Conservation (phyloP, 257 asterid species). For the Apocynum venetum region DNA sequence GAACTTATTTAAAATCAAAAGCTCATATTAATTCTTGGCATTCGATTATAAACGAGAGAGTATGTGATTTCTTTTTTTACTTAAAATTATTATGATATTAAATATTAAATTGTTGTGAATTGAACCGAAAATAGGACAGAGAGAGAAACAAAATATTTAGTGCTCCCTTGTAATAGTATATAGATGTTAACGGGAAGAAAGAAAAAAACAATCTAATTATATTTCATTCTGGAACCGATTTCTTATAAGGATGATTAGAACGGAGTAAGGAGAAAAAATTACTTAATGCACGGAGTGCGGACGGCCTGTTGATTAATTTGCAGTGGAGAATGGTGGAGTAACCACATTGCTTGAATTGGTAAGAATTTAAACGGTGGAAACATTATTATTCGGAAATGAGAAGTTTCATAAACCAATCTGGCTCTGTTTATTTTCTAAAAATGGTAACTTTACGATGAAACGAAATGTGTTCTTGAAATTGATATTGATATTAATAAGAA, state of each 20-base stretch:
- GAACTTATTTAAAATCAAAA: no score
- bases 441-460: not conserved
- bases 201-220: no score
- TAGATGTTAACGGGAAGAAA: no score
- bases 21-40: no score
- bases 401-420: not conserved
- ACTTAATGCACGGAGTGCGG: not conserved
- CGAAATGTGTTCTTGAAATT: slow-evolving; percentile 1
- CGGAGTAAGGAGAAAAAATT: not conserved
- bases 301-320: not conserved
- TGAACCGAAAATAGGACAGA: no score
- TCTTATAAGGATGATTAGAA: not conserved
- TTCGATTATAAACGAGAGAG: no score
- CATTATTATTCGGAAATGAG: not conserved
- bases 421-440: not conserved
- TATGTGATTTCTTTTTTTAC: no score
- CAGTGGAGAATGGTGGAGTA: not conserved
- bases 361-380: not conserved
- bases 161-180: no score
- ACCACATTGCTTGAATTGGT: not conserved
- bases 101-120: no score
- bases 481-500: not conserved
- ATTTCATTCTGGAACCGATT: not conserved
- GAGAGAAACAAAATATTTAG: no score
- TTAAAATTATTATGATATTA: no score